Evolutionary conservation across 371 early-diverging fungal species (phyloP), one percentile per base, ranked within the genome.

Genomic region (Apophysomyces ossiformis): DNA sequence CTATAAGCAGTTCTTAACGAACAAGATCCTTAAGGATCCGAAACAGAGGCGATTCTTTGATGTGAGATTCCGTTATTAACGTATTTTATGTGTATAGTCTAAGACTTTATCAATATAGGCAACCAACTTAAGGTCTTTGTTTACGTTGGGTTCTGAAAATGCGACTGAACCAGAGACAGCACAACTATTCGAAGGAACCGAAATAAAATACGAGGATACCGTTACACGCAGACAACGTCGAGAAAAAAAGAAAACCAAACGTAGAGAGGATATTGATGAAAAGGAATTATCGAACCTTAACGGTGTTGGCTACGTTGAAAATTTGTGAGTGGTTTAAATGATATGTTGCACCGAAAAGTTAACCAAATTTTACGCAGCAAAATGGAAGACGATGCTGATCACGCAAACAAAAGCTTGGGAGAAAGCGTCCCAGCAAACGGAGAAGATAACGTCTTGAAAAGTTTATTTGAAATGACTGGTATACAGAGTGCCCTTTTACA

Each of bases 21-120:
- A 96, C 87, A 96, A 96, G 77, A 94, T 99, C 37, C 82, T 99
- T 37, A 91, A 92, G 54, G 96, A 98, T 59, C 98, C 99, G 4
- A 89, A 91, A 57, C 95, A 96, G 67, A 83, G 85, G 69, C 86
- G 96, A 45, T 96, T 96, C 66, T 98, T 98, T 81, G 91, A 95
- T 63, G 85, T 78, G 59, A 60, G 74, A 36, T 35, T 56, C 26
- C 0, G 56, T 9, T 32, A 11, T 13, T 41, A 13, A 41, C 13
- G 1, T 13, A 41, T 41, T 12, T 8, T 13, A 37, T 12, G 21
- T 0, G 32, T 16, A 37, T 5, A 16, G 38, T n/a, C 1, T 13
- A 15, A 56, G 16, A 1, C n/a, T 35, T 50, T 39, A 4, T 70
- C 35, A 21, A 13, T 56, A 37, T 75, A 84, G 77, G 80, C 88